phyloP scores from a whole-genome alignment of 1,284 basidiomycete genomes.

The Ustilago sp. region DNA sequence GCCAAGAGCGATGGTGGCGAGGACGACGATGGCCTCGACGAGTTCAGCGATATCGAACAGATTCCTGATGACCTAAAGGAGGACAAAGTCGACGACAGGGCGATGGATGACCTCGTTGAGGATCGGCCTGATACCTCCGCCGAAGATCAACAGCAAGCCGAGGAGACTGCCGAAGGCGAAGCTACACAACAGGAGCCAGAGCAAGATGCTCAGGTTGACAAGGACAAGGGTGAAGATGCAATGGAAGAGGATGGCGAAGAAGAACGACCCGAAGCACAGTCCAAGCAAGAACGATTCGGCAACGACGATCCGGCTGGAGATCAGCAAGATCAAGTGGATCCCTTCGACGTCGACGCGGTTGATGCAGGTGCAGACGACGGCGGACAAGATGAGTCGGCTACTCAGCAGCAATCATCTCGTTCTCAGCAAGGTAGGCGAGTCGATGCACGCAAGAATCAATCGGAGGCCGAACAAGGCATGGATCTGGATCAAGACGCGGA shows the following conservation, averaged over 20 bases:
- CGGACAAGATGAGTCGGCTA: slow-evolving; percentile 45
- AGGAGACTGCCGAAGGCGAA: slow-evolving; percentile 59
- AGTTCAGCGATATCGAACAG: slow-evolving; percentile 78
- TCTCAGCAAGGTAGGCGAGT: slow-evolving; percentile 41
- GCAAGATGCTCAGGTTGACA: slow-evolving; percentile 42
- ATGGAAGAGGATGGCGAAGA: slow-evolving; percentile 51
- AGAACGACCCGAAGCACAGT: slow-evolving; percentile 24
- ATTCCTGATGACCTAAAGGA: slow-evolving; percentile 66
- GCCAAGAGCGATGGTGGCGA: slow-evolving; percentile 65
- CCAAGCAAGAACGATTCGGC: slow-evolving; percentile 19
- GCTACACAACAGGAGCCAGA: slow-evolving; percentile 38
- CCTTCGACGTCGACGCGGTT: slow-evolving; percentile 44
- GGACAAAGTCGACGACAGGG: slow-evolving; percentile 31
- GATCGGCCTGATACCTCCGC: slow-evolving; percentile 16
- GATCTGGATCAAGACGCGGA: slow-evolving; percentile 61
- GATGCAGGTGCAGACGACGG: slow-evolving; percentile 47
- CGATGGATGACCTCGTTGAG: slow-evolving; percentile 46
- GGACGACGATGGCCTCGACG: slow-evolving; percentile 73
- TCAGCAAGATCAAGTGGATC: slow-evolving; percentile 29
- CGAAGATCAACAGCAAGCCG: slow-evolving; percentile 62
- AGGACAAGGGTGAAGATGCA: slow-evolving; percentile 46
- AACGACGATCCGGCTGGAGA: slow-evolving; percentile 15
- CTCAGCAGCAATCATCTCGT: slow-evolving; percentile 50
- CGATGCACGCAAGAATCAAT: slow-evolving; percentile 40
- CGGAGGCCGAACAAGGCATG: slow-evolving; percentile 61